Base-by-base conservation (phyloP, 176 grass and related monocot species). In the Oryza nivara region DNA sequence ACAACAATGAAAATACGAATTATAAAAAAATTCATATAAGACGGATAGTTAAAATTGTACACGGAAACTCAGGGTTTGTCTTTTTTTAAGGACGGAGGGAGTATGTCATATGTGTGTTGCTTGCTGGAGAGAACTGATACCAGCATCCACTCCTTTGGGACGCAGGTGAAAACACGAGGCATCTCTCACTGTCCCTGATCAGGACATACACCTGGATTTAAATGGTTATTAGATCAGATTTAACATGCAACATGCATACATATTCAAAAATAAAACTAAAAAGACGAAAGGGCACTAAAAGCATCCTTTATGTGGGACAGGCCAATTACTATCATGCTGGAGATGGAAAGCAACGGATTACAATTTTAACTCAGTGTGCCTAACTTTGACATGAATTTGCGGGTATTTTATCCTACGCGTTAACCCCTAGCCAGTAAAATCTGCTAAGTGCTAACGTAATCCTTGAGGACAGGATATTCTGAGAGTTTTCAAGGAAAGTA, bases 361-460 rank as follows among this genome's bases (percentile, higher is more conserved):
- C 73, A 65, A 51, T 48, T 38, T 48, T 38, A 65, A 65, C 11
- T 3, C 7, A 11, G 36, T 7, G 32, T 40, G 73, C 80, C 80
- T 83, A 58, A 83, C 35, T 61, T 73, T 67, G 81, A 74, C 74
- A 56, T 78, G 80, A 67, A 73, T 13, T 68, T 0, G 12, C 1
- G 0, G 26, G 9, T 88, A 79, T 61, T 89, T 61, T 84, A 80
- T 36, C 19, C n/a, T 28, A 16, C 69, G 68, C 47, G 60, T 88
- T 38, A 26, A 69, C 47, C 22, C 1, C 61, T 4, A 14, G 10
- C 64, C 36, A 47, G 14, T 41, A 0, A 30, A 80, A 48, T 3
- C 20, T 43, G 30, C 22, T 2, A 48, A 72, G 15, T 43, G 30
- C 22, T 3, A 63, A 72, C 17, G 6, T 20, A 51, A 88, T 52